Conservation (phyloP, 345 rosid species). For the Eucalyptus pauciflora region DNA sequence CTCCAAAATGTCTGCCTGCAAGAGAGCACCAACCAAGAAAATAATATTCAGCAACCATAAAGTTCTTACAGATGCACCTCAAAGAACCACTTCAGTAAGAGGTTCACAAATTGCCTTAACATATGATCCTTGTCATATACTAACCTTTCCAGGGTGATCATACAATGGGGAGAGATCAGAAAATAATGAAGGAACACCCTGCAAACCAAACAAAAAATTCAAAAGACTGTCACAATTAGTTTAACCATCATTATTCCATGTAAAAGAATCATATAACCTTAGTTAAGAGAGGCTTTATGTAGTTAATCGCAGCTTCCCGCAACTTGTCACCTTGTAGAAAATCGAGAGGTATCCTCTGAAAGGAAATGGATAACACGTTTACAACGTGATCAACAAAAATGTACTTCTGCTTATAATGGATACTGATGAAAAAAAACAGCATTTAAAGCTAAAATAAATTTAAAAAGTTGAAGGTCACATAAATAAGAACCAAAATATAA, state of each 20-base stretch:
- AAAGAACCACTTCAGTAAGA: not conserved
- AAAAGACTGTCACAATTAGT: not conserved
- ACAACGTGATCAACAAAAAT: not conserved
- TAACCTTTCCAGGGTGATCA: constrained; percentile 75
- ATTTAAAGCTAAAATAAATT: not conserved
- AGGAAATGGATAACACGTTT: constrained; percentile 1
- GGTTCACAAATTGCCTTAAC: not conserved
- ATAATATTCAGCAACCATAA: not conserved
- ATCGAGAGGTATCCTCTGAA: constrained; percentile 93
- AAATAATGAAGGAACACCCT: constrained; percentile 98
- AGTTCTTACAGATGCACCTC: not conserved
- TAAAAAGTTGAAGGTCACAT: not conserved
- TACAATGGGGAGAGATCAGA: constrained; percentile 94
- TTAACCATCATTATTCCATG: not conserved
- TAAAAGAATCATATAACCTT: constrained; percentile 34
- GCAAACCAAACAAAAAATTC: not conserved
- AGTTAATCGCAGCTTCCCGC: constrained; percentile 67
- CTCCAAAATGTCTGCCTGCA: constrained; percentile 84
- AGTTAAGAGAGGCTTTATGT: constrained; percentile 75
- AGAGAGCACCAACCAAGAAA: not conserved
- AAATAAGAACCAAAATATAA: not conserved
- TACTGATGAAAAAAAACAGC: not conserved
- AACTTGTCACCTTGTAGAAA: constrained; percentile 80
- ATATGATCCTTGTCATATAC: not conserved
- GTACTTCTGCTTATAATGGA: not conserved